Base-by-base conservation (phyloP, 768 basidiomycete species). In the Rhizopogon vesiculosus region DNA sequence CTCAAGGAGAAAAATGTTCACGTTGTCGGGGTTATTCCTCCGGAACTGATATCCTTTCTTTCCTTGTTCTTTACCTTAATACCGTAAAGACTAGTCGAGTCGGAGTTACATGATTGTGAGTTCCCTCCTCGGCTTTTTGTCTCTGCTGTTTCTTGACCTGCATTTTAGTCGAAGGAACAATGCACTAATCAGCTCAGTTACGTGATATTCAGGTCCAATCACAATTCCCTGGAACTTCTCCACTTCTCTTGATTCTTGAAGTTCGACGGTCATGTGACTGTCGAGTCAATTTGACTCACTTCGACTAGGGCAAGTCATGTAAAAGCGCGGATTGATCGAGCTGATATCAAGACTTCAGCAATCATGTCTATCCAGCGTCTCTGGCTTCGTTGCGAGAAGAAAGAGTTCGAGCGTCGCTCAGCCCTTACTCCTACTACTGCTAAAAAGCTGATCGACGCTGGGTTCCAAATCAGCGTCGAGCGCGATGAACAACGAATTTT, bases 321-420 rank as follows among this genome's bases (percentile, higher is more conserved):
- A 25, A 25, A 25, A 25, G 25, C 25, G 25, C 25, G 25, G 25
- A 25, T 25, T 25, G 25, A 25, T 25, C 25, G 25, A 25, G 2
- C 22, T 25, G 22, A 25, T 22, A 6, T 41, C n/a, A 7, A 38
- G 12, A 13, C 35, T 25, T 38, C 35, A 41, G 16, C 46, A 19
- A 56, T 44, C 51, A 86, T 86, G 84, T 63, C 82, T 64, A 76
- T 72, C 52, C 74, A 72, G 35, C 62, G 70, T 13, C 80, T 99
- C 63, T 99, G 96, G 96, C 83, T 99, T 42, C 87, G 97, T 62
- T 97, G 94, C 76, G 97, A 99, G 78, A 97, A 87, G 69, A 99
- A 98, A 72, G 82, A 85, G 59, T 94, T 95, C 60, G 97, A 99
- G 72, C 85, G 85, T 54, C 91, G 97, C 45, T 86, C 94, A 29